These are phyloP conservation scores for Mychonastes homosphaera DNA, from an alignment of 139 green algal species.

Conservation along the genomic window DNA sequence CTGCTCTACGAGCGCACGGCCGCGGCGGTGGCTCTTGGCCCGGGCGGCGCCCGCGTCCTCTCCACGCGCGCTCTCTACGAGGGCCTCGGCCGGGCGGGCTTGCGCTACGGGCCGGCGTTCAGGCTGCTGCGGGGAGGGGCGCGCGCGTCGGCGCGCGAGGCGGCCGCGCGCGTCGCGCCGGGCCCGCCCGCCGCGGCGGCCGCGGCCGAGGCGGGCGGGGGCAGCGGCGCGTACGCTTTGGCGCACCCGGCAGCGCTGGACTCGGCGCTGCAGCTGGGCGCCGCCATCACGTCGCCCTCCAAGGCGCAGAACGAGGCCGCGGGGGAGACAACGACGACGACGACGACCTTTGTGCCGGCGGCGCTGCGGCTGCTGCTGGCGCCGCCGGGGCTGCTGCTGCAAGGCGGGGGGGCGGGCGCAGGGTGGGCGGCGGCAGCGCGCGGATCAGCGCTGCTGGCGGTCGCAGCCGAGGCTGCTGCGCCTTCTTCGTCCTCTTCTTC, in stretches of 20 bases:
- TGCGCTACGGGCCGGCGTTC: slow-evolving; percentile 80
- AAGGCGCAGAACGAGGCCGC: neutral
- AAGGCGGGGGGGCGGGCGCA: too few relatives aligned
- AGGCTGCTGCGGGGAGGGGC: slow-evolving; percentile 56
- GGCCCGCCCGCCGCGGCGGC: neutral
- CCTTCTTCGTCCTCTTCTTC: neutral
- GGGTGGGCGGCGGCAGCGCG: too few relatives aligned
- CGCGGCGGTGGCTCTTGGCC: too few relatives aligned
- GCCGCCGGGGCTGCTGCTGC: neutral
- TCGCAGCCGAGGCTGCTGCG: neutral
- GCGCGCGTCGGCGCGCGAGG: too few relatives aligned
- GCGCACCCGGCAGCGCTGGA: slow-evolving; percentile 38
- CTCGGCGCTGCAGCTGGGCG: slow-evolving; percentile 48
- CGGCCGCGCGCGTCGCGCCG: neutral
- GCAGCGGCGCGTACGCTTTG: slow-evolving; percentile 9
- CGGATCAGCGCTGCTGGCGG: too few relatives aligned
- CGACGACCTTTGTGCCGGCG: slow-evolving; percentile 24
- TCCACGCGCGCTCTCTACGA: slow-evolving; percentile 52
- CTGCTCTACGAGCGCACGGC: too few relatives aligned
- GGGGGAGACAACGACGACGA: neutral
- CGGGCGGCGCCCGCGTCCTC: slow-evolving; percentile 8
- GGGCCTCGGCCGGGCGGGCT: slow-evolving; percentile 48
- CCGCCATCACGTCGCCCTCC: slow-evolving; percentile 8
- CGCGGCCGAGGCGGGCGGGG: neutral
- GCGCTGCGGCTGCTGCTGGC: slow-evolving; percentile 7